Conservation (phyloP, 768 basidiomycete species). For the Russula sp. region DNA sequence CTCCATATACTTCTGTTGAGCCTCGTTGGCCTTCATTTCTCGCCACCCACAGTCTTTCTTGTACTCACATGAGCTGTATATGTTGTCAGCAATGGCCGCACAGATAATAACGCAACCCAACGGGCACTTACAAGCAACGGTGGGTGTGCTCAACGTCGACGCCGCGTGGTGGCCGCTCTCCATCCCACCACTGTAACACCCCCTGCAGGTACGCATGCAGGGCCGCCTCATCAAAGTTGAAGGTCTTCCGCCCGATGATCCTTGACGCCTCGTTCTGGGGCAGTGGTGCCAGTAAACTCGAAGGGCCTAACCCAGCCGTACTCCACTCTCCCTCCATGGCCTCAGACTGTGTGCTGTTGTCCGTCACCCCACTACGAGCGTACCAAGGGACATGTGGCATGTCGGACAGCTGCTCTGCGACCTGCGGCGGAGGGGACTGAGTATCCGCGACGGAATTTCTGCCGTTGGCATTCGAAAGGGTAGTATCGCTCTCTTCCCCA, state of each 20-base stretch:
- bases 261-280: conserved; percentile 20
- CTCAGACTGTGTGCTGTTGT: conserved; percentile 7
- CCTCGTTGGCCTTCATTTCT: conserved; percentile 26
- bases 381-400: conserved; percentile 28
- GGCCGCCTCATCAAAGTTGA: conserved; percentile 44
- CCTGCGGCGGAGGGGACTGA: neutral
- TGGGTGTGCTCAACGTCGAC: conserved; percentile 51
- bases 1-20: neutral
- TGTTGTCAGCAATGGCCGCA: neutral
- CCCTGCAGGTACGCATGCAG: conserved; percentile 48
- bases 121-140: conserved; percentile 56
- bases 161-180: conserved; percentile 58
- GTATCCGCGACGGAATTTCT: neutral
- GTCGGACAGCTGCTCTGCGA: conserved; percentile 13
- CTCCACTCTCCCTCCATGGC: neutral
- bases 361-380: conserved; percentile 27
- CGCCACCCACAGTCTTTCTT: conserved; percentile 39
- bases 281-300: neutral
- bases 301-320: neutral
- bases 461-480: no score
- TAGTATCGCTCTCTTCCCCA: neutral
- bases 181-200: conserved; percentile 71
- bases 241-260: conserved; percentile 61
- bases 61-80: conserved; percentile 35
- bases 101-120: neutral